These are phyloP conservation scores for Phytopythium aichiense DNA, from an alignment of 352 stramenopile genomes.

Conservation along the genomic window DNA sequence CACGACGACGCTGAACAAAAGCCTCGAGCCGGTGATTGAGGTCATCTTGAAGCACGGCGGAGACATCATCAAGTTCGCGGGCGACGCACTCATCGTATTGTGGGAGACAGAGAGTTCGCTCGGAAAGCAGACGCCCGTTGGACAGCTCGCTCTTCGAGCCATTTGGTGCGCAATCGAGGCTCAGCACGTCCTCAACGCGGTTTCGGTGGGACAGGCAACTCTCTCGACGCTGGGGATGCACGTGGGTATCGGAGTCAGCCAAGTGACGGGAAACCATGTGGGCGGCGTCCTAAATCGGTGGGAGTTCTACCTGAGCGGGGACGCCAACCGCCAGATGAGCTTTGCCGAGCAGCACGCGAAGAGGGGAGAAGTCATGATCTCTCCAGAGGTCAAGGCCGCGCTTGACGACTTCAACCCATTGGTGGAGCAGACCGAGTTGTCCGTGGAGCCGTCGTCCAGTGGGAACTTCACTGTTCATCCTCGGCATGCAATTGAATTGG, in stretches of 20 bases:
- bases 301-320: conserved; percentile 85
- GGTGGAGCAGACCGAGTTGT: conserved; percentile 17
- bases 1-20: conserved; percentile 77
- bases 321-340: conserved; percentile 82
- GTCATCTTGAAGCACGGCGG: conserved; percentile 68
- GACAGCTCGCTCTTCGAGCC: conserved; percentile 51
- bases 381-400: conserved; percentile 37
- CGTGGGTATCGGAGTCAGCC: conserved; percentile 75
- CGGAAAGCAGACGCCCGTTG: conserved; percentile 25
- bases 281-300: conserved; percentile 77
- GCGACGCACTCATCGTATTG: conserved; percentile 77
- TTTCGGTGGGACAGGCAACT: conserved; percentile 4
- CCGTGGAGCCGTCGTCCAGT: conserved; percentile 17
- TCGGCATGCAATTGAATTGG: conserved; percentile 13
- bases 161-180: conserved; percentile 58
- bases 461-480: conserved; percentile 48
- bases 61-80: conserved; percentile 85
- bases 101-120: conserved; percentile 64
- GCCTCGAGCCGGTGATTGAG: conserved; percentile 70
- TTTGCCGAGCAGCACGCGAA: conserved; percentile 57
- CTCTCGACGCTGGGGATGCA: conserved; percentile 64
- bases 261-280: conserved; percentile 75
- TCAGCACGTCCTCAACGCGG: conserved; percentile 30
- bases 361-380: conserved; percentile 75
- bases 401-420: conserved; percentile 24